A percentile compares a stretch with the other conserved stretches of the same genome.
Evolutionary conservation across 768 basidiomycete species (phyloP).

Genomic region (Tylopilus cervinicoccineus): DNA sequence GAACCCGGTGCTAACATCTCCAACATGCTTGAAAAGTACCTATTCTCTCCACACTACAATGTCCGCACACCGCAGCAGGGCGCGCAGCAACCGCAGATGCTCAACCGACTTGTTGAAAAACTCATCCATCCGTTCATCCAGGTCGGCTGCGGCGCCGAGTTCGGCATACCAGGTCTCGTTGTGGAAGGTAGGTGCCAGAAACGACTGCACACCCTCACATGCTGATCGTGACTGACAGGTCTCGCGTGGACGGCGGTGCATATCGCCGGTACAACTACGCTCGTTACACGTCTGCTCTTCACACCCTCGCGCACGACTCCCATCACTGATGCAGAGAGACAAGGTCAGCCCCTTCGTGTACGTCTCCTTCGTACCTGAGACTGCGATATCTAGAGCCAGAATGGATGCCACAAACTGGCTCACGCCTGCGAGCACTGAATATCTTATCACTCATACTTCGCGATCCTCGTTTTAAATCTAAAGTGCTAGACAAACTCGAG

Average conservation of each 20-base stretch:
- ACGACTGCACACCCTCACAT: background rate
- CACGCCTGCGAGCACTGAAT: conserved; percentile 42
- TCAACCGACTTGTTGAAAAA: conserved; percentile 56
- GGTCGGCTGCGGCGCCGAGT: conserved; percentile 59
- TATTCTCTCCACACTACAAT: conserved; percentile 55
- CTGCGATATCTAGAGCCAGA: conserved; percentile 11
- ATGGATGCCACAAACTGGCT: conserved; percentile 24
- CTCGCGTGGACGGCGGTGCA: conserved; percentile 58
- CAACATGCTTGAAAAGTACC: conserved; percentile 50
- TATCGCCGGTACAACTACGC: conserved; percentile 29
- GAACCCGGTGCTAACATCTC: conserved; percentile 28
- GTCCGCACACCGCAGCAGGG: conserved; percentile 27
- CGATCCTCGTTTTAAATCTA: conserved; percentile 38
- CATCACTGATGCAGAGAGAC: conserved; percentile 19
- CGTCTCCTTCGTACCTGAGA: background rate
- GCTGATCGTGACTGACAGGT: conserved; percentile 34
- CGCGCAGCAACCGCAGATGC: conserved; percentile 49
- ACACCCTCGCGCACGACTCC: conserved; percentile 18
- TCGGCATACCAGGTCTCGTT: conserved; percentile 55
- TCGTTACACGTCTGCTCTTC: conserved; percentile 35
- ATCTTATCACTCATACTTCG: conserved; percentile 53
- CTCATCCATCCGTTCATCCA: conserved; percentile 68
- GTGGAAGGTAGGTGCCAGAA: conserved; percentile 58
- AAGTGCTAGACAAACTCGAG: conserved; percentile 29
- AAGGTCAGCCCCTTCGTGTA: conserved; percentile 5